Conservation (phyloP, 1,284 basidiomycete genomes). For the Pseudozyma thailandica region DNA sequence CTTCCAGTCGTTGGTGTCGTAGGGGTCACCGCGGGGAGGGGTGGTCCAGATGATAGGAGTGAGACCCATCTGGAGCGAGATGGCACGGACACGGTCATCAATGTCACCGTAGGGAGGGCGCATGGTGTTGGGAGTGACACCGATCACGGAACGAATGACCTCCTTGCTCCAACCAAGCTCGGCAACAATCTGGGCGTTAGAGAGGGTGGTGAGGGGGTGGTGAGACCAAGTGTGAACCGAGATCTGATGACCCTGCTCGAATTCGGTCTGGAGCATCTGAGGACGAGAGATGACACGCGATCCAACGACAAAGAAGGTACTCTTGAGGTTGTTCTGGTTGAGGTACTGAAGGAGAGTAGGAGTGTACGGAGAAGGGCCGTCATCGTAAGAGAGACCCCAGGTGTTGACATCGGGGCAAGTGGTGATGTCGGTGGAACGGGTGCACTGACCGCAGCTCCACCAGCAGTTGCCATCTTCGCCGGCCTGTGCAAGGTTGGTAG, state of each 20-base stretch:
- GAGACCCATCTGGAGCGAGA: constrained; percentile 61
- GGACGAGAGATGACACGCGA: constrained; percentile 87
- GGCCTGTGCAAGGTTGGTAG: constrained; percentile 73
- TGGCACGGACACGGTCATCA: constrained; percentile 67
- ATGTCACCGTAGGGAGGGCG: constrained; percentile 67
- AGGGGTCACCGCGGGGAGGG: constrained; percentile 41
- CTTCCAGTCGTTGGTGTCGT: constrained; percentile 65
- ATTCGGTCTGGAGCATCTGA: constrained; percentile 80
- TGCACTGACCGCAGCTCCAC: constrained; percentile 87
- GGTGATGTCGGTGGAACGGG: constrained; percentile 78
- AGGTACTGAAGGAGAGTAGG: constrained; percentile 77
- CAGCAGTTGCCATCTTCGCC: constrained; percentile 74
- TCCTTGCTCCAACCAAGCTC: constrained; percentile 92
- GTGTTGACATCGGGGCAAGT: constrained; percentile 81
- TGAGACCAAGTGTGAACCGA: constrained; percentile 72
- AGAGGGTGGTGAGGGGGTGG: constrained; percentile 77
- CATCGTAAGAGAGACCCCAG: constrained; percentile 79
- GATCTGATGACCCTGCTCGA: constrained; percentile 75
- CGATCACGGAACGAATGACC: constrained; percentile 74
- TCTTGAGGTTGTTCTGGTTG: constrained; percentile 74
- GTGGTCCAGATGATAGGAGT: constrained; percentile 67
- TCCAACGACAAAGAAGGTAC: constrained; percentile 93
- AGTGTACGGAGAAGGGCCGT: constrained; percentile 84
- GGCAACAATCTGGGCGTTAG: constrained; percentile 87
- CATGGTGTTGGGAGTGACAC: constrained; percentile 69